Evolutionary conservation across 2,329 filamentous ascomycete genomes (phyloP).

Genomic region (Ophiostoma piceae): DNA sequence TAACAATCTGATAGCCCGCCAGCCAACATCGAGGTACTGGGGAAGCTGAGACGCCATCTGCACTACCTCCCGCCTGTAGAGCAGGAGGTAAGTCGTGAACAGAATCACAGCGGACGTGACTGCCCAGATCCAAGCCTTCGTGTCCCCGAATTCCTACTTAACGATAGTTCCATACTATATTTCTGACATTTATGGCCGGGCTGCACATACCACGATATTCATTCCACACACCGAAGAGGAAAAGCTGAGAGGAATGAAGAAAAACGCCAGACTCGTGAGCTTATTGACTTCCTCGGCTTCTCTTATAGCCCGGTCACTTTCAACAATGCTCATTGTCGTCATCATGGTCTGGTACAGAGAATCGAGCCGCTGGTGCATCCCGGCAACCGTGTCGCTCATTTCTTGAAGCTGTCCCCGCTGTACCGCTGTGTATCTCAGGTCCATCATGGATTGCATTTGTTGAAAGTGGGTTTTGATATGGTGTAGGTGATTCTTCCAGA

Average conservation of each 20-base stretch:
- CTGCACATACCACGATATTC: not conserved
- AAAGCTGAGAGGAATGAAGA: not conserved
- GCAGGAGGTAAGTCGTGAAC: not conserved
- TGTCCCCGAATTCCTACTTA: no score
- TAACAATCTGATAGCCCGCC: not conserved
- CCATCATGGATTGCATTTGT: no score
- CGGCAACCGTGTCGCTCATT: not conserved
- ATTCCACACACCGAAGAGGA: not conserved
- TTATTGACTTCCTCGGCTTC: not conserved
- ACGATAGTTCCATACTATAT: no score
- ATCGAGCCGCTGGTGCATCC: not conserved
- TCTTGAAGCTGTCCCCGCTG: no score
- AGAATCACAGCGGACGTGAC: not conserved
- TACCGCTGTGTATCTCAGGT: no score
- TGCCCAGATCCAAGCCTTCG: no score
- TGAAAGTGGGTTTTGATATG: not conserved
- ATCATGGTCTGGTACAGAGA: not conserved
- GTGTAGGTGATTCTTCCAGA: not conserved
- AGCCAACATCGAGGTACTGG: not conserved
- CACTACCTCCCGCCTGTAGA: not conserved
- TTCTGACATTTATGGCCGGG: not conserved
- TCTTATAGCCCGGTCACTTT: not conserved
- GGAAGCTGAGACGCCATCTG: not conserved
- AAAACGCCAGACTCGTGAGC: not conserved
- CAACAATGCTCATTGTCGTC: not conserved